Base-by-base conservation (phyloP, 768 basidiomycete species). In the Cubamyces sp. region DNA sequence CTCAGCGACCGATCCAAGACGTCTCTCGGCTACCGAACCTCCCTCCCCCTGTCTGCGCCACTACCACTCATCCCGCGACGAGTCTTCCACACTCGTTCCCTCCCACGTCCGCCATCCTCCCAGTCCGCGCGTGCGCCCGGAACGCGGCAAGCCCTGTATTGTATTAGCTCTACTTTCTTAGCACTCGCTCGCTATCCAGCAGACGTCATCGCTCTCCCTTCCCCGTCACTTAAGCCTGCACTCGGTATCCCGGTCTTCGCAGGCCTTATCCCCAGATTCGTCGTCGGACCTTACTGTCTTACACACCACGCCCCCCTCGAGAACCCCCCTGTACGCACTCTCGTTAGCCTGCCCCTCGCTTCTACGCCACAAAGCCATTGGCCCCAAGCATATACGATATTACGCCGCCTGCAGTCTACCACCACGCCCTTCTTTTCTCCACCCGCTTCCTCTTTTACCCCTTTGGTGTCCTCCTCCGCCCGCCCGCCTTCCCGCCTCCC, bases 321-420 rank as follows among this genome's bases (percentile, higher is more conserved):
- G 55, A 57, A 49, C 40, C 56, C 19, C 48, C 28, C 26, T 9
- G 25, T 16, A 49, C 14, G 16, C 14, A 21, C 39, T 51, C 25
- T 58, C 57, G 48, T 51, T 42, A 56, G 28, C 48, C 37, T 42
- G 47, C 12, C 45, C 45, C 18, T 43, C 61, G 56, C 66, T 66
- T 66, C 66, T 66, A 37, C 66, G 66, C 66, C 66, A 66, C 66
- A 66, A 66, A 42, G 62, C 61, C 41, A 37, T 59, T 39, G 57
- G 57, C 53, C 57, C 42, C 58, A 41, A 34, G 34, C 34, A 34
- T 34, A 34, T 34, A 34, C 34, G 5, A 11, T 34, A 34, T 34
- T 34, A 34, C 34, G 34, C 34, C 34, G 34, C 34, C 34, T 34
- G 34, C 34, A 34, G 34, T 34, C 23, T 23, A 14, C 48, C 57